Evolutionary conservation across 495 filamentous ascomycete species (phyloP).

Genomic region (Recurvomyces mirabilis): DNA sequence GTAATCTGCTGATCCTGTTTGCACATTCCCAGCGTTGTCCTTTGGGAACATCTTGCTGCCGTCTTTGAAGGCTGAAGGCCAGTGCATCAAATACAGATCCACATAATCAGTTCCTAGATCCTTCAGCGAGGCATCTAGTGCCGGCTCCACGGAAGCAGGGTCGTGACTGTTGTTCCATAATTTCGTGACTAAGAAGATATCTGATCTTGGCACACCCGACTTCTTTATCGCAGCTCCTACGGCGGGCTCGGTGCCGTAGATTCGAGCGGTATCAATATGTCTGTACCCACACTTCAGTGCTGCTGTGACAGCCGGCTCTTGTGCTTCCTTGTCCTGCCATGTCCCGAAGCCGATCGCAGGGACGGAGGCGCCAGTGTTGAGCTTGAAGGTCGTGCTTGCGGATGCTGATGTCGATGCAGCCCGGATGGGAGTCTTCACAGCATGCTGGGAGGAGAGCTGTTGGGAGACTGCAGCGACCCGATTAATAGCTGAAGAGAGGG

Average conservation of each 20-base stretch:
- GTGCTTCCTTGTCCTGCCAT: constrained; percentile 34
- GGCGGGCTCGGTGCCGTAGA: constrained; percentile 26
- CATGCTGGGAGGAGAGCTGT: constrained; percentile 20
- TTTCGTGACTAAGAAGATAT: constrained; percentile 27
- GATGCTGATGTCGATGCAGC: constrained; percentile 15
- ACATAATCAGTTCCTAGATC: constrained; percentile 27
- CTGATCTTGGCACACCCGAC: constrained; percentile 18
- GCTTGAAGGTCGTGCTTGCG: constrained; percentile 16
- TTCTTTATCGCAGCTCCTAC: constrained; percentile 24
- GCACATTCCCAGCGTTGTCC: constrained; percentile 22
- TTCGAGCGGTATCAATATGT: constrained; percentile 27
- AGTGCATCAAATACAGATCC: constrained; percentile 31
- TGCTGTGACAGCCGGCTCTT: constrained; percentile 24
- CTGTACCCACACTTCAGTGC: constrained; percentile 24
- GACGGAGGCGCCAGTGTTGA: constrained; percentile 33
- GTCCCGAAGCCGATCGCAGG: constrained; percentile 43
- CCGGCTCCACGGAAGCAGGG: constrained; percentile 20
- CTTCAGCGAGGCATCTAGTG: constrained; percentile 20
- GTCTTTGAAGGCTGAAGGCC: constrained; percentile 28
- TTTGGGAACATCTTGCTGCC: constrained; percentile 23
- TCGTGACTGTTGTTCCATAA: constrained; percentile 29
- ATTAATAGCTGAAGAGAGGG: constrained; percentile 11
- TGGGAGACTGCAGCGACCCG: constrained; percentile 16
- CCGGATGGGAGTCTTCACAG: constrained; percentile 11
- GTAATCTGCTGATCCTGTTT: constrained; percentile 24